Conservation (phyloP, 108 stramenopile genomes). For the Skeletonema potamos region DNA sequence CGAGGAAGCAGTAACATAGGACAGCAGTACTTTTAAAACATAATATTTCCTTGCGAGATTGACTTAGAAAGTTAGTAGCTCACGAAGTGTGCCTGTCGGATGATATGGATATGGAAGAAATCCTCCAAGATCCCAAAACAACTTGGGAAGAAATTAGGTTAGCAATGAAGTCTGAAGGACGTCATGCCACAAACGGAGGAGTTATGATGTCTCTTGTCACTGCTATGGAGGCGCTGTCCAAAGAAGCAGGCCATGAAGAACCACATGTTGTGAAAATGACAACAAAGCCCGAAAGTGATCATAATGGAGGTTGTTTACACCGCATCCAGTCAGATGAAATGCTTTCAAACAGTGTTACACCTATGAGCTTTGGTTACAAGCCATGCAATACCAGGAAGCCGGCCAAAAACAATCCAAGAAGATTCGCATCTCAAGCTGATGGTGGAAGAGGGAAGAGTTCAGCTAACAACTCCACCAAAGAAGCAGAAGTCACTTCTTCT, state of each 20-base stretch:
- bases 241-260: not conserved
- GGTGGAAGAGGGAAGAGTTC: not conserved
- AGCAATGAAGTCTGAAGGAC: not conserved
- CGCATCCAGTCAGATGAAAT: not conserved
- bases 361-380: not conserved
- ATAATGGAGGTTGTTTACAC: not conserved
- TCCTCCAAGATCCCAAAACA: not conserved
- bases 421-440: too few relatives aligned
- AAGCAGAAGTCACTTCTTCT: not conserved
- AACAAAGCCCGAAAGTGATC: not conserved
- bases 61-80: too few relatives aligned
- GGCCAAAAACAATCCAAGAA: not conserved
- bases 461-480: too few relatives aligned
- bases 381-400: not conserved
- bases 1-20: too few relatives aligned
- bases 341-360: not conserved
- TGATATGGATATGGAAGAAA: not conserved
- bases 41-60: too few relatives aligned
- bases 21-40: too few relatives aligned
- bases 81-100: too few relatives aligned
- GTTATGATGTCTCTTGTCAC: not conserved
- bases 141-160: not conserved
- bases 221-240: not conserved
- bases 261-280: too few relatives aligned
- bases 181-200: not conserved